Evolutionary conservation across 116 monocot genomes (phyloP).

Genomic region (Cymodocea nodosa): DNA sequence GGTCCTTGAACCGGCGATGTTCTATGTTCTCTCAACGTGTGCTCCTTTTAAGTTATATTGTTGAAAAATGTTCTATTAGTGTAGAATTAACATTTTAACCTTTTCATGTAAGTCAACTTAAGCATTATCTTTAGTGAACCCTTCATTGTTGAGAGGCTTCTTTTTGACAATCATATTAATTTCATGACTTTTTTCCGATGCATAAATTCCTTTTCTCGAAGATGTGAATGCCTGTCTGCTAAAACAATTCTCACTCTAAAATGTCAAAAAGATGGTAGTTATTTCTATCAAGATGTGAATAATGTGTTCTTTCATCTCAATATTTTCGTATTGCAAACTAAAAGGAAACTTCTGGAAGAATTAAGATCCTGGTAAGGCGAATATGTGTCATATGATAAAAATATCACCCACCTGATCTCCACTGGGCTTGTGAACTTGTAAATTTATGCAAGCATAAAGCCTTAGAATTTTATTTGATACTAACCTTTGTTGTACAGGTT

Average conservation of each 20-base stretch:
- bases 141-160: not conserved
- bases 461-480: too few relatives aligned
- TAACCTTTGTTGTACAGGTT: slow-evolving; percentile 32
- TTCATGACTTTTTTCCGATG: not conserved
- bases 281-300: not conserved
- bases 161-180: not conserved
- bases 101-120: not conserved
- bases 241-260: not conserved
- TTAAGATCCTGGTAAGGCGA: too few relatives aligned
- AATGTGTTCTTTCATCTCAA: too few relatives aligned
- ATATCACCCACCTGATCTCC: not conserved
- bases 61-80: not conserved
- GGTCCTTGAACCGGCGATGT: not conserved
- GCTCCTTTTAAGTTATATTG: not conserved
- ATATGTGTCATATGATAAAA: too few relatives aligned
- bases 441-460: too few relatives aligned
- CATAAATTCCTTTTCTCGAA: not conserved
- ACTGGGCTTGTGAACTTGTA: too few relatives aligned
- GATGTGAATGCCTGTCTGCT: not conserved
- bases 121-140: too few relatives aligned
- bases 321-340: too few relatives aligned
- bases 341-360: too few relatives aligned
- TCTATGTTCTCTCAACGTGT: too few relatives aligned
- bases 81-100: not conserved
- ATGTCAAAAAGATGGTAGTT: not conserved